Base-by-base conservation (phyloP, 1,284 basidiomycete genomes). In the Sporisorium sorghi region DNA sequence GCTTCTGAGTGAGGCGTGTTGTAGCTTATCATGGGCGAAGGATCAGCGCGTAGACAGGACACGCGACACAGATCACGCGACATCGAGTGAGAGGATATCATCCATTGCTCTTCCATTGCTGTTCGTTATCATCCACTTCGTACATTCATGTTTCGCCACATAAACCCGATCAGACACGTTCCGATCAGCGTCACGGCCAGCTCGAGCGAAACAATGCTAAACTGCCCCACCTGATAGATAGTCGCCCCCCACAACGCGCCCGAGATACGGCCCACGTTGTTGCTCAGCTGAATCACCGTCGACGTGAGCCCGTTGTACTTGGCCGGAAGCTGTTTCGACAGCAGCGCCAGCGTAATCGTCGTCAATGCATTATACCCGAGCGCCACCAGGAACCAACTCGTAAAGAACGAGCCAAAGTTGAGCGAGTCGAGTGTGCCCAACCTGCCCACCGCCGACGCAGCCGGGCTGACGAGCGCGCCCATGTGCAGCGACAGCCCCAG, bases 131-230 rank as follows among this genome's bases (percentile, higher is more conserved):
- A 76, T 0, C 74, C 74, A 15, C 61, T 62, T 26, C 48, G 44
- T 15, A 69, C 66, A 44, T 73, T 60, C 66, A 76, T 76, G 32
- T 66, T 62, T 15, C 66, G 62, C 74, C 74, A 76, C 61, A 76
- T 60, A 30, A 73, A 58, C 12, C 70, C 63, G 17, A 73, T 58
- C 53, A 73, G 40, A 24, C 54, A 66, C 4, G 70, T 54, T 9
- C 74, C 74, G 17, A 76, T 51, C 61, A 76, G 46, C 4, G 66
- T 73, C 26, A 76, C 65, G 15, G 58, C 63, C 32, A 76, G 48
- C 40, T 76, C 74, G 30, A 76, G 55, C 30, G 58, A 55, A 9
- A 76, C 58, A 26, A 76, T 76, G 43, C 70, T 51, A 23, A 73
- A 69, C 58, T 76, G 74, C 1, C 74, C 74, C 8, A 76, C 60